phyloP scores from a whole-genome alignment of 305 asterid genomes.

The Euphrasia arctica region DNA sequence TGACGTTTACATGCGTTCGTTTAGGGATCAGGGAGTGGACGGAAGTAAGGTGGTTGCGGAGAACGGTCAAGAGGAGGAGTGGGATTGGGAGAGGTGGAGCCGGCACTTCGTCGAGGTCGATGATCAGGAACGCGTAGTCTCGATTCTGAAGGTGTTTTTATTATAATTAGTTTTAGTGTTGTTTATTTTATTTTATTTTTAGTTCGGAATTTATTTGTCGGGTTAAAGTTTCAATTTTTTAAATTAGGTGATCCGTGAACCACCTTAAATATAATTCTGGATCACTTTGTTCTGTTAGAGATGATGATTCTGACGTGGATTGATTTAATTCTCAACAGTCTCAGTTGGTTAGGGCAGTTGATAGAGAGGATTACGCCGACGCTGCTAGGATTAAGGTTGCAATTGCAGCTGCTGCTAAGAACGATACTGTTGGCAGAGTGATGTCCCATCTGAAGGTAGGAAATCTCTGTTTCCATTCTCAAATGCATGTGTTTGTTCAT shows the following conservation, averaged over 20 bases:
- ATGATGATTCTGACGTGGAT: not conserved
- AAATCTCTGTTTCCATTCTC: slow-evolving; percentile 4
- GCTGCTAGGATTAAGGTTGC: slow-evolving; percentile 94
- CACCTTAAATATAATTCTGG: not conserved
- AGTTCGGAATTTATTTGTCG: slow-evolving; percentile 14
- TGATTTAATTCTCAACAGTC: slow-evolving; percentile 48
- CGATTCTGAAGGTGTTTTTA: slow-evolving; percentile 62
- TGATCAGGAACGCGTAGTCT: slow-evolving; percentile 76
- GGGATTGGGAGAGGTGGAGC: slow-evolving; percentile 94
- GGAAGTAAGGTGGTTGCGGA: slow-evolving; percentile 31
- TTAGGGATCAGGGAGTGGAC: slow-evolving; percentile 35
- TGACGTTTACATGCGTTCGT: slow-evolving; percentile 47
- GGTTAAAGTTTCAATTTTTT: slow-evolving; percentile 29
- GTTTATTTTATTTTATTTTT: not conserved
- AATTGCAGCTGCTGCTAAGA: slow-evolving; percentile 88
- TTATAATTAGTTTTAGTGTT: slow-evolving; percentile 1
- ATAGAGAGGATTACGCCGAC: slow-evolving; percentile 81
- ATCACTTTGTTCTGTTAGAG: not conserved
- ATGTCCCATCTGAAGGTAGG: slow-evolving; percentile 65
- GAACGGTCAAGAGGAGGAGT: slow-evolving; percentile 32
- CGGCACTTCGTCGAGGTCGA: slow-evolving; percentile 74
- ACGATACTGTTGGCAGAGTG: slow-evolving; percentile 87
- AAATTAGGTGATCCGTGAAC: not conserved
- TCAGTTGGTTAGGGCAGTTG: slow-evolving; percentile 61
- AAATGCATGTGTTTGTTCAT: not conserved